These are phyloP conservation scores for Neurospora sublineolata DNA, from an alignment of 495 filamentous ascomycete genomes.

Conservation along the genomic window DNA sequence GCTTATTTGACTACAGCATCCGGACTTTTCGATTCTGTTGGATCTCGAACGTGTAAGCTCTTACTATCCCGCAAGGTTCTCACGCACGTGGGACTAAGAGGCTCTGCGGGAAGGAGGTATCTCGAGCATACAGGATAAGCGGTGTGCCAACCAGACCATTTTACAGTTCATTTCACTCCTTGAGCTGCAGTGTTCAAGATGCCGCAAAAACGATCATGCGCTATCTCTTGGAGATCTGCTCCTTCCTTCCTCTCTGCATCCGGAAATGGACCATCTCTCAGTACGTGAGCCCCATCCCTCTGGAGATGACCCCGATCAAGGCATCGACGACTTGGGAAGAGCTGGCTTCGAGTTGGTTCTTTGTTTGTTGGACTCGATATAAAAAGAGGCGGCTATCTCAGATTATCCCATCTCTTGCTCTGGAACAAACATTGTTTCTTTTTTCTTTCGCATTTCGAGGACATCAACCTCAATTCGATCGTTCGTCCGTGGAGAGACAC, in stretches of 20 bases:
- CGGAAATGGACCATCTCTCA: not conserved
- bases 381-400: not conserved
- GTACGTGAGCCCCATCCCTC: not conserved
- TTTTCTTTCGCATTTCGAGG: not conserved
- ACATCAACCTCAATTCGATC: not conserved
- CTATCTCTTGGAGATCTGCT: not conserved
- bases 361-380: not conserved
- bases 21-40: not conserved
- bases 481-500: not conserved
- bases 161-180: not conserved
- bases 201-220: not conserved
- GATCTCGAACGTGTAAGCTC: not conserved
- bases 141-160: not conserved
- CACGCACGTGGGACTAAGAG: not conserved
- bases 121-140: not conserved
- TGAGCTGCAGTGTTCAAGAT: not conserved
- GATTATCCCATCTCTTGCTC: not conserved
- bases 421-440: not conserved
- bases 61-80: not conserved
- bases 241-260: not conserved
- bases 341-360: not conserved
- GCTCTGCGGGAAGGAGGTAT: not conserved
- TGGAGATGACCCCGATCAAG: not conserved
- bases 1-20: not conserved
- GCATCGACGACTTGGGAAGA: not conserved